Evolutionary conservation across 2,329 filamentous ascomycete genomes (phyloP).

Genomic region (Neophaeococcomyces mojaviensis): DNA sequence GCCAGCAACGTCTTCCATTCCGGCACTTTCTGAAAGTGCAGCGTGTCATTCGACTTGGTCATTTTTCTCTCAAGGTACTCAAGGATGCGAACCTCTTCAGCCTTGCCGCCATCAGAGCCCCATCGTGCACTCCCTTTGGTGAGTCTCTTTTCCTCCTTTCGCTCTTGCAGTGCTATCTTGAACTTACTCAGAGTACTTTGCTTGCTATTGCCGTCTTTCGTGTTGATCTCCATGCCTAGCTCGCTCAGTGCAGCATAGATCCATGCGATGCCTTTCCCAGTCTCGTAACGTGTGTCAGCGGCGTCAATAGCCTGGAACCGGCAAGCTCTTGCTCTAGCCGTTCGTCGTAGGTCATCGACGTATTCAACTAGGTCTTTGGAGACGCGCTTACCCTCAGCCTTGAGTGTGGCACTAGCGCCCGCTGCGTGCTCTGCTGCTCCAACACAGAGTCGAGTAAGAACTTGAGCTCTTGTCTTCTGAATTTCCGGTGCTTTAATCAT

Average conservation of each 20-base stretch:
- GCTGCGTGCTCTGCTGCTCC: conserved; percentile 82
- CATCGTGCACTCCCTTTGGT: conserved; percentile 56
- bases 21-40: conserved; percentile 73
- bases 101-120: conserved; percentile 74
- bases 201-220: conserved; percentile 25
- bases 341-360: conserved; percentile 64
- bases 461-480: conserved; percentile 76
- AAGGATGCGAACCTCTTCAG: conserved; percentile 78
- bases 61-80: conserved; percentile 84
- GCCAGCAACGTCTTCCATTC: conserved; percentile 63
- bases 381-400: conserved; percentile 43
- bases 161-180: conserved; percentile 23
- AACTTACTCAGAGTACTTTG: conserved; percentile 13
- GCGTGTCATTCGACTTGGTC: conserved; percentile 89
- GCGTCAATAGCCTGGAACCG: conserved; percentile 87
- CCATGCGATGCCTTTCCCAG: conserved; percentile 82
- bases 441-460: conserved; percentile 81
- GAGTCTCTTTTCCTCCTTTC: conserved; percentile 56
- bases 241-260: conserved; percentile 64
- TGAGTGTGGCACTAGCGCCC: conserved; percentile 53
- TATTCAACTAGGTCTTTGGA: conserved; percentile 64
- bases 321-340: conserved; percentile 75
- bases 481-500: conserved; percentile 90
- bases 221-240: conserved; percentile 21
- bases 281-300: conserved; percentile 72